Percentiles rank a stretch among this genome's conserved stretches.
These are phyloP conservation scores for Groenewaldozyma salmanticensis DNA, from an alignment of 805 yeast species.

Conservation along the genomic window DNA sequence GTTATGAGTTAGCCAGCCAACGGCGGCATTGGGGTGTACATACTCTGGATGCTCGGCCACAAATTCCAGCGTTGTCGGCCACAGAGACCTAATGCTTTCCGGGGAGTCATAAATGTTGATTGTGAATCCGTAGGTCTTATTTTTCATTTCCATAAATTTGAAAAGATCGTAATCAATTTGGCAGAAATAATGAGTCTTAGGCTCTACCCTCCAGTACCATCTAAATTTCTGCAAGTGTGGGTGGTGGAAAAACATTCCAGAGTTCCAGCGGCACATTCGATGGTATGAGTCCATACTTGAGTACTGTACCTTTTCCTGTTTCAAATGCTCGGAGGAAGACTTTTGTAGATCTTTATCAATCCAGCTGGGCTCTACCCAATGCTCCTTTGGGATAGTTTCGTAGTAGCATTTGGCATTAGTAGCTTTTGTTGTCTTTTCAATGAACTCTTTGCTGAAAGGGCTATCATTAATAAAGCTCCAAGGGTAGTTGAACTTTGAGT, in stretches of 20 bases:
- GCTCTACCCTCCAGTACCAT: conserved; percentile 80
- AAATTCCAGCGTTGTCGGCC: conserved; percentile 62
- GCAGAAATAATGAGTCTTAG: conserved; percentile 57
- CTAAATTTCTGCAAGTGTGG: conserved; percentile 51
- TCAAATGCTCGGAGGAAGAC: conserved; percentile 28
- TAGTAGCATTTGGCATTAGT: conserved; percentile 38
- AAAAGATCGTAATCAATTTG: conserved; percentile 69
- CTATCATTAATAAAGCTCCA: conserved; percentile 71
- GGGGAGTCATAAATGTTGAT: conserved; percentile 63
- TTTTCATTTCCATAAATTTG: conserved; percentile 56
- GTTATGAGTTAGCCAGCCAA: conserved; percentile 45
- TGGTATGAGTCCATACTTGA: conserved; percentile 59
- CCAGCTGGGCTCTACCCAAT: conserved; percentile 52
- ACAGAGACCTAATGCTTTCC: conserved; percentile 48
- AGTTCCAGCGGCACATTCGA: conserved; percentile 77
- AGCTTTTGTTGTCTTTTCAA: conserved; percentile 30
- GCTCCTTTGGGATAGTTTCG: conserved; percentile 32
- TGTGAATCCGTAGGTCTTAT: conserved; percentile 66
- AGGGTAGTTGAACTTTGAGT: conserved; percentile 64
- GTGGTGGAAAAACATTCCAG: conserved; percentile 52
- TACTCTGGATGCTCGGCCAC: conserved; percentile 48
- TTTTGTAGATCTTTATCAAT: conserved; percentile 40
- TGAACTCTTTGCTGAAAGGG: conserved; percentile 53
- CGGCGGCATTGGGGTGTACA: conserved; percentile 49
- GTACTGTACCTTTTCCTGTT: conserved; percentile 41